These are phyloP conservation scores for Hagleromyces aurorensis DNA, from an alignment of 805 yeast genomes.

Conservation along the genomic window DNA sequence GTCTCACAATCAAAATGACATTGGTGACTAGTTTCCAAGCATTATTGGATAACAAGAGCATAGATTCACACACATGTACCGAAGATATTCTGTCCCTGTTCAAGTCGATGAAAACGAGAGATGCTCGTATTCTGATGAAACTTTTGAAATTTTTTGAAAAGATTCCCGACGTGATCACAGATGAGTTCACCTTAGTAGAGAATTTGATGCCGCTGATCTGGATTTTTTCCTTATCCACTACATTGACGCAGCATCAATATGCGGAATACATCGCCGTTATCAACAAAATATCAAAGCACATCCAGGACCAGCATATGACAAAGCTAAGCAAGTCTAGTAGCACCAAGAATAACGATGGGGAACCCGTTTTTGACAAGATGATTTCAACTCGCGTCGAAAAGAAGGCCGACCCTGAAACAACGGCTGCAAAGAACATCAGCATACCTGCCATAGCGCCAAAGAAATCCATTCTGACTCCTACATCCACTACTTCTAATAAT, in stretches of 20 bases:
- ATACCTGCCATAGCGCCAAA: conserved; percentile 25
- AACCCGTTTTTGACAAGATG: conserved; percentile 22
- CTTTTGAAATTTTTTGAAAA: conserved; percentile 38
- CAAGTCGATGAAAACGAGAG: conserved; percentile 67
- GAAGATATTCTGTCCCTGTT: conserved; percentile 81
- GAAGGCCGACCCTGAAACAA: conserved; percentile 19
- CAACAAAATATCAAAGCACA: conserved; percentile 34
- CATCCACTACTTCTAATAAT: background rate
- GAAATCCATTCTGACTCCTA: conserved; percentile 6
- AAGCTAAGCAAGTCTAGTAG: conserved; percentile 27
- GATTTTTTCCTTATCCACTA: conserved; percentile 40
- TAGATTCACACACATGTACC: conserved; percentile 62
- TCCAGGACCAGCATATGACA: conserved; percentile 38
- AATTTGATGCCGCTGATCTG: conserved; percentile 47
- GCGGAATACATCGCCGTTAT: conserved; percentile 33
- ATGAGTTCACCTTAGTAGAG: conserved; percentile 43
- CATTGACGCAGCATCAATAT: conserved; percentile 38
- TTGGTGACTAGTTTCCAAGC: conserved; percentile 53
- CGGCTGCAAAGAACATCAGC: conserved; percentile 17
- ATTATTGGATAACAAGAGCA: conserved; percentile 48
- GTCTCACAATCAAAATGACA: conserved; percentile 66
- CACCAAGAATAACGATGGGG: conserved; percentile 14
- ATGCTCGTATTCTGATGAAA: conserved; percentile 50
- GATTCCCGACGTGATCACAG: conserved; percentile 34
- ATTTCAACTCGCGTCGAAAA: conserved; percentile 13